phyloP scores from a whole-genome alignment of 1,139 yeast genomes.

The Kodamaea arcana region DNA sequence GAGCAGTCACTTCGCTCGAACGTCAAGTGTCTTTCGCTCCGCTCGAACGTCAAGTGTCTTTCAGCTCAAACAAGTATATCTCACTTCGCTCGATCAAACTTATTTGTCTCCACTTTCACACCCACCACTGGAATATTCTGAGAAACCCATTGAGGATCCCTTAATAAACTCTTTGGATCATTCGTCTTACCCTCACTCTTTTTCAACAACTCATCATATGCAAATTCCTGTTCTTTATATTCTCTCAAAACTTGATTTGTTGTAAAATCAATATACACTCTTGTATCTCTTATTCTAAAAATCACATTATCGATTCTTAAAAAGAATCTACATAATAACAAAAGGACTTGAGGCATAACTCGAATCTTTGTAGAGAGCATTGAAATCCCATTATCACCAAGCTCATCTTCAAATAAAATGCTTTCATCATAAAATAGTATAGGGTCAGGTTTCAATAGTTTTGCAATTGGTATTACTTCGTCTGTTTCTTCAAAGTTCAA shows the following conservation, averaged over 20 bases:
- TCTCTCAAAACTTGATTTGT: constrained; percentile 67
- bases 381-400: constrained; percentile 93
- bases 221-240: constrained; percentile 68
- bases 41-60: no score
- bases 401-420: constrained; percentile 85
- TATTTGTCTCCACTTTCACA: background rate
- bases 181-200: constrained; percentile 36
- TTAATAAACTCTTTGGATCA: constrained; percentile 71
- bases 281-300: constrained; percentile 77
- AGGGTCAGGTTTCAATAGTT: constrained; percentile 73
- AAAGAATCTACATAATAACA: constrained; percentile 73
- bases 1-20: no score
- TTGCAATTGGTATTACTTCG: constrained; percentile 60
- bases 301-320: constrained; percentile 86
- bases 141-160: constrained; percentile 80
- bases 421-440: constrained; percentile 86
- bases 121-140: constrained; percentile 1
- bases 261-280: constrained; percentile 77
- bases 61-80: no score
- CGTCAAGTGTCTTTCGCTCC: no score
- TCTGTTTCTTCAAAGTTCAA: constrained; percentile 19
- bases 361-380: constrained; percentile 74
- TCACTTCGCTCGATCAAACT: no score
- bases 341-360: constrained; percentile 80
- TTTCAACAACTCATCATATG: constrained; percentile 53